These are phyloP conservation scores for Cladosporium cucumerinum DNA, from an alignment of 2,329 filamentous ascomycete species.

Conservation along the genomic window DNA sequence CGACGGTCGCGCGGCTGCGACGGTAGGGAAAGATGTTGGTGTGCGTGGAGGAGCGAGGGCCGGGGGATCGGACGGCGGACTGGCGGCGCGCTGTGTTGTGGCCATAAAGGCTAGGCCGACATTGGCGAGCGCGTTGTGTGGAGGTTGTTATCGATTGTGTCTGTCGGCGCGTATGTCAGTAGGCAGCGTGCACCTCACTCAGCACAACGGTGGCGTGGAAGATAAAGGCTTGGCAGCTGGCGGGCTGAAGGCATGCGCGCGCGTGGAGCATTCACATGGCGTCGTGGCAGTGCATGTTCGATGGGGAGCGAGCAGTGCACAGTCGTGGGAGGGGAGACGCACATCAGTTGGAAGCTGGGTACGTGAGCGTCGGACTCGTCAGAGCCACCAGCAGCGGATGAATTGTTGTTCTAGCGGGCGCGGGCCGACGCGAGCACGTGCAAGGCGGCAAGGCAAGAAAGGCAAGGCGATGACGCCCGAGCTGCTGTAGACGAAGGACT, in stretches of 20 bases:
- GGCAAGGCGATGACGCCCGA: neutral
- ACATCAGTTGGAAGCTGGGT: neutral
- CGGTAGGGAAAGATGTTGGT: constrained; percentile 36
- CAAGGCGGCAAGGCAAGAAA: neutral
- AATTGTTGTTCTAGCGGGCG: no score
- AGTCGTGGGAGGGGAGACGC: neutral
- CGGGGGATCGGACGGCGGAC: constrained; percentile 41
- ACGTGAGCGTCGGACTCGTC: neutral
- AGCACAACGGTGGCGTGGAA: neutral
- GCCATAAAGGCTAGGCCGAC: constrained; percentile 38
- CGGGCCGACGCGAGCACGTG: no score
- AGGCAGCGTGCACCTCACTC: constrained; percentile 11
- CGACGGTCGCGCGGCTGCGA: constrained; percentile 24
- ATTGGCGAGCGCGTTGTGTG: constrained; percentile 15
- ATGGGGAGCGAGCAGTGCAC: neutral
- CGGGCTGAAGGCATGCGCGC: neutral
- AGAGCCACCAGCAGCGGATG: neutral
- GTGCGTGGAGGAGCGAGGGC: constrained; percentile 40
- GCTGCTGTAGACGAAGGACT: neutral
- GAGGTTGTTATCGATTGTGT: constrained; percentile 1
- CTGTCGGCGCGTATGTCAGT: constrained; percentile 9
- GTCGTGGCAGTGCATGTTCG: constrained; percentile 2
- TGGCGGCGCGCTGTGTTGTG: constrained; percentile 42
- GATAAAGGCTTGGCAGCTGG: constrained; percentile 11
- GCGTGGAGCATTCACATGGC: constrained; percentile 9